Percentiles rank a stretch among this genome's conserved stretches.
Conservation (phyloP, 2,329 filamentous ascomycete species). For the Cordyceps fumosorosea region DNA sequence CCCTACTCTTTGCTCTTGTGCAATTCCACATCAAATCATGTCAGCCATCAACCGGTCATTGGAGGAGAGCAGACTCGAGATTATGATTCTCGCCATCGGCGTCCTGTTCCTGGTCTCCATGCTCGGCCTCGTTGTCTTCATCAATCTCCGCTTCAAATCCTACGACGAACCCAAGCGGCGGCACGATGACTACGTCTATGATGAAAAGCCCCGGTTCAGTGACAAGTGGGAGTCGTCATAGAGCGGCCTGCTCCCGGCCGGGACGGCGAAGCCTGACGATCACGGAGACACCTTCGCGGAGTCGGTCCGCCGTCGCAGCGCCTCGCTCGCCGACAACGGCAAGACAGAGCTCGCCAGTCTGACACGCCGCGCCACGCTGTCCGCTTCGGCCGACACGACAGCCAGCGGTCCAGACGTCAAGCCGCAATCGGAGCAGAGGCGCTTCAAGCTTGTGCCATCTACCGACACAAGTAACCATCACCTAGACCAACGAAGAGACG, state of each 20-base stretch:
- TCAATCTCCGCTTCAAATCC: slow-evolving; percentile 21
- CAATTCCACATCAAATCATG: slow-evolving; percentile 2
- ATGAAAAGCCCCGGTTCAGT: slow-evolving; percentile 17
- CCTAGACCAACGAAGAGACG: not conserved
- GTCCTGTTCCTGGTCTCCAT: slow-evolving; percentile 27
- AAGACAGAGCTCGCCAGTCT: slow-evolving; percentile 20
- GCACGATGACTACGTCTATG: slow-evolving; percentile 16
- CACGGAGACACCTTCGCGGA: slow-evolving; percentile 20
- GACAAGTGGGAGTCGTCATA: slow-evolving; percentile 18
- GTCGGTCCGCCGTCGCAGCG: slow-evolving; percentile 22
- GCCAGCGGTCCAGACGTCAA: not conserved
- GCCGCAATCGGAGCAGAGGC: not conserved
- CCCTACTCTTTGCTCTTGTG: not conserved
- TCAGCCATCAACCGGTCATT: slow-evolving; percentile 18
- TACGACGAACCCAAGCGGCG: slow-evolving; percentile 3
- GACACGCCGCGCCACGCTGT: slow-evolving; percentile 16
- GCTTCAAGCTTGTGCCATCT: not conserved
- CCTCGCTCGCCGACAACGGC: slow-evolving; percentile 21
- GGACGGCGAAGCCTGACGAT: not conserved
- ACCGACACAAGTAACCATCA: not conserved
- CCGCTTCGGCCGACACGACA: slow-evolving; percentile 9
- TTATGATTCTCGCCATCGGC: slow-evolving; percentile 26
- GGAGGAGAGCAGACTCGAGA: slow-evolving; percentile 27
- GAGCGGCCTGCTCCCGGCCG: slow-evolving; percentile 1
- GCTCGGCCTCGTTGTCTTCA: slow-evolving; percentile 26